Percentiles rank a stretch among this genome's conserved stretches.
Evolutionary conservation across 2,329 filamentous ascomycete species (phyloP).

Genomic region (Alternaria sp.): DNA sequence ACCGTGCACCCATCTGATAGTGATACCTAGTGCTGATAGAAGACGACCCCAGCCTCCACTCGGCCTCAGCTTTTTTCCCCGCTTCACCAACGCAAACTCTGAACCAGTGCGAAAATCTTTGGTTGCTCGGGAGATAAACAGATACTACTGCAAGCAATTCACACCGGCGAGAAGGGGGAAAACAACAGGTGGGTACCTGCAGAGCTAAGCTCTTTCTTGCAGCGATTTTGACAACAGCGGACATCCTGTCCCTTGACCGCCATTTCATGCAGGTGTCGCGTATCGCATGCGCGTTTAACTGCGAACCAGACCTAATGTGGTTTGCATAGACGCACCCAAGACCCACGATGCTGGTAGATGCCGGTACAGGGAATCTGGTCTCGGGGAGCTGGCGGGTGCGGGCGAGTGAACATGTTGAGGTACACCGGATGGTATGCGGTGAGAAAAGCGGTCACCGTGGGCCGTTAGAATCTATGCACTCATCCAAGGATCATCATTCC

Average conservation of each 20-base stretch:
- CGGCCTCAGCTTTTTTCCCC: background rate
- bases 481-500: background rate
- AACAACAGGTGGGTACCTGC: slow-evolving; percentile 9
- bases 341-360: slow-evolving; percentile 8
- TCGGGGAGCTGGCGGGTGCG: background rate
- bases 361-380: slow-evolving; percentile 11
- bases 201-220: slow-evolving; percentile 6
- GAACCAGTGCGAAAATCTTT: background rate
- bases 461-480: background rate
- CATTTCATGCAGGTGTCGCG: slow-evolving; percentile 20
- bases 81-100: background rate
- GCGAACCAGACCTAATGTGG: background rate
- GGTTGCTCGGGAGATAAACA: slow-evolving; percentile 1
- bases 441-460: slow-evolving; percentile 21
- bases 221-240: background rate
- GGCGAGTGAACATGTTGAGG: slow-evolving; percentile 5
- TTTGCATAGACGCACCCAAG: slow-evolving; percentile 5
- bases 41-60: background rate
- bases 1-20: background rate
- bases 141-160: slow-evolving; percentile 1
- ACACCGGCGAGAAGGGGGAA: background rate
- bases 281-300: background rate
- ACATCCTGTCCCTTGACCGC: slow-evolving; percentile 15
- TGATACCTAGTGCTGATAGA: background rate
- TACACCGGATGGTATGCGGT: slow-evolving; percentile 9